Evolutionary conservation across 1,139 yeast species (phyloP).

Genomic region (Candida smagusa): DNA sequence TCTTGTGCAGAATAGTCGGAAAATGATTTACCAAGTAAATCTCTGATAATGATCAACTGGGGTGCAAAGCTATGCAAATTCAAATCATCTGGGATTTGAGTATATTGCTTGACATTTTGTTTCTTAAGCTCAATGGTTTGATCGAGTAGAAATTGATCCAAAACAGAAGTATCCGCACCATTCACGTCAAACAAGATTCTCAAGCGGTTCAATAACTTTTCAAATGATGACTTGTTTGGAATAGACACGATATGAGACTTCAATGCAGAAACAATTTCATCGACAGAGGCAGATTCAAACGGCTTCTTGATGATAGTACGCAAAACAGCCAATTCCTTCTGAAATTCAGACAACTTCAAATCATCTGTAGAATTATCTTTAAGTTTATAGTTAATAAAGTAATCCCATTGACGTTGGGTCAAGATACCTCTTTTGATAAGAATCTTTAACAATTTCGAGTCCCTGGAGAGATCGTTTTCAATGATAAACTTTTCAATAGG

Average conservation of each 20-base stretch:
- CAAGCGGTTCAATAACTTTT: background rate
- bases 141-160: background rate
- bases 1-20: slow-evolving; percentile 11
- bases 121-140: background rate
- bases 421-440: slow-evolving; percentile 3
- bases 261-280: slow-evolving; percentile 11
- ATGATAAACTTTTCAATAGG: slow-evolving; percentile 6
- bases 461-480: background rate
- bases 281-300: slow-evolving; percentile 9
- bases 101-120: background rate
- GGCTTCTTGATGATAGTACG: slow-evolving; percentile 11
- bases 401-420: slow-evolving; percentile 4
- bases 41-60: slow-evolving; percentile 13
- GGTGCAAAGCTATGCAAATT: slow-evolving; percentile 15
- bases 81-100: slow-evolving; percentile 24
- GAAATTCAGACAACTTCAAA: slow-evolving; percentile 16
- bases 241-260: no score
- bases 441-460: slow-evolving; percentile 2
- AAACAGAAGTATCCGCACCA: background rate
- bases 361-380: slow-evolving; percentile 3
- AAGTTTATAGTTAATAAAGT: slow-evolving; percentile 3
- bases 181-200: background rate
- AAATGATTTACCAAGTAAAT: slow-evolving; percentile 11
- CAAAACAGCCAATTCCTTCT: slow-evolving; percentile 13
- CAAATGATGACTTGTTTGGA: background rate